Base-by-base conservation (phyloP, 768 basidiomycete genomes). In the Dentipellis fragilis region DNA sequence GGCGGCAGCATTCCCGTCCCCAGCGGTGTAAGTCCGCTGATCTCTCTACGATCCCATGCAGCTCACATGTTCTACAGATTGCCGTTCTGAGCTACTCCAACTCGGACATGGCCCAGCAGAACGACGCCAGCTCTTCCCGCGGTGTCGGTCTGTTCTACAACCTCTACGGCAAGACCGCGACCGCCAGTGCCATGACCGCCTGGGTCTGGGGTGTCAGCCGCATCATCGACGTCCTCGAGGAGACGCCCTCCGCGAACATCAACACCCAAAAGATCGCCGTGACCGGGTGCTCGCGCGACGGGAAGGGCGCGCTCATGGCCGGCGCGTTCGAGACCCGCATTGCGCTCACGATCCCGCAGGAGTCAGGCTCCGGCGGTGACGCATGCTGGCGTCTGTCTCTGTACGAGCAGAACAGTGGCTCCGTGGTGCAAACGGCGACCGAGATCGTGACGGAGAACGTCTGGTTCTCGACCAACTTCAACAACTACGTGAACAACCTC, bases 161-260 rank as follows among this genome's bases (percentile, higher is more conserved):
- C 45, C 71, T 83, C 48, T 81, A 79, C 66, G 80, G 80, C 10
- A 66, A 62, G 21, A 64, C 60, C 52, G 72, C 73, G 48, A 73
- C 72, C 45, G 80, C 80, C 0, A 68, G 69, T 46, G 77, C 81
- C 9, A 76, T 81, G 78, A 79, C 72, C 16, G 80, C 81, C 2
- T 83, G 81, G 81, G 77, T 76, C 3, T 82, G 80, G 81, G 80
- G 78, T 59, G 74, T 81, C 50, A 72, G 72, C 54, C 78, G 81
- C 38, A 74, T 83, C 63, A 80, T 83, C 64, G 81, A 81, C 63
- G 78, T 73, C n/a, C 74, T 83, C 54, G 78, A 80, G 67, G 64
- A 65, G 22, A 78, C 74, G 0, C 72, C 79, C 22, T 54, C 65
- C 36, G 72, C 74, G 7, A 71, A 73, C 49, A 76, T 83, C 66